These are phyloP conservation scores for Cryptosporidium ryanae DNA, from an alignment of 169 alveolate species.

Conservation along the genomic window DNA sequence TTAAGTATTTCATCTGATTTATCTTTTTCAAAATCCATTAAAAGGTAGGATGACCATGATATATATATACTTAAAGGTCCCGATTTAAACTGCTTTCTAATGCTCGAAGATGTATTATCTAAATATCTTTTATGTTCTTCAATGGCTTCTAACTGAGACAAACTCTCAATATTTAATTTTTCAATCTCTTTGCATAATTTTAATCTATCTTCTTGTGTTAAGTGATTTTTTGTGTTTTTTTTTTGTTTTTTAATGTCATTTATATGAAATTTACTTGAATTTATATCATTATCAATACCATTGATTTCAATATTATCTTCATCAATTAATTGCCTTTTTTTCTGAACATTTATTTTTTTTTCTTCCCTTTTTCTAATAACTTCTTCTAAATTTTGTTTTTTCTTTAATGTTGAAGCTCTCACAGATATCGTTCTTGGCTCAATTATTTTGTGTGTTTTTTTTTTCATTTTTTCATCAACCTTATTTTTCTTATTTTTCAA, in stretches of 20 bases:
- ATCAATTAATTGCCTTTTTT: not conserved
- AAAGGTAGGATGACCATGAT: conserved; percentile 68
- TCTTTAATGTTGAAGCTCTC: conserved; percentile 45
- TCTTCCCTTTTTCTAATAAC: conserved; percentile 40
- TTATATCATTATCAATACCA: no score
- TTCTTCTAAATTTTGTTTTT: conserved; percentile 52
- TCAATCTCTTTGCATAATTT: conserved; percentile 44
- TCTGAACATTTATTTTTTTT: conserved; percentile 4
- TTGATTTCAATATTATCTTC: no score
- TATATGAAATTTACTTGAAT: no score
- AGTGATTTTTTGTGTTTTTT: not conserved
- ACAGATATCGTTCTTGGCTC: conserved; percentile 58
- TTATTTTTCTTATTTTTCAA: conserved; percentile 1
- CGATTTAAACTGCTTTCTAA: conserved; percentile 62
- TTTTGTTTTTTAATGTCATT: not conserved
- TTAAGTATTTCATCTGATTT: conserved; percentile 28
- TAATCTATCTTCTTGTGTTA: conserved; percentile 70
- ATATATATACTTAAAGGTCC: conserved; percentile 45
- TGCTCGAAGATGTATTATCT: conserved; percentile 59
- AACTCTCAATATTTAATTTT: conserved; percentile 51
- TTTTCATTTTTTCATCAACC: not conserved
- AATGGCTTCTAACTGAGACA: conserved; percentile 37
- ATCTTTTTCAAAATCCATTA: conserved; percentile 71
- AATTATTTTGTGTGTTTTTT: not conserved
- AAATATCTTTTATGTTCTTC: conserved; percentile 64